These are phyloP conservation scores for Nitzschia sp. DNA, from an alignment of 108 stramenopile genomes.

Conservation along the genomic window DNA sequence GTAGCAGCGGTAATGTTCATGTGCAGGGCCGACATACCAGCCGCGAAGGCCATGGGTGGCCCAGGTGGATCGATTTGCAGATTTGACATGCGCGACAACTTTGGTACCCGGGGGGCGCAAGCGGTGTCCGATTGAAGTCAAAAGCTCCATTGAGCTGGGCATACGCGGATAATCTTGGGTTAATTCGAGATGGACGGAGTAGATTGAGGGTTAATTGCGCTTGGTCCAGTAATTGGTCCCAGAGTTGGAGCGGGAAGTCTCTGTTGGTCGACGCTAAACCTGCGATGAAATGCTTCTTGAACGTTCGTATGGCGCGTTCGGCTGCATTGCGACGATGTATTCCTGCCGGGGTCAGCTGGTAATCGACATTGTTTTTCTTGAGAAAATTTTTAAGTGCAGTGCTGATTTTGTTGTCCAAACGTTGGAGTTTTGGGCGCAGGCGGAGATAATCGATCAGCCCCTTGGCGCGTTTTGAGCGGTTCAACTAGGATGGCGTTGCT, in stretches of 20 bases:
- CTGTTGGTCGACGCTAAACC: slow-evolving; percentile 39
- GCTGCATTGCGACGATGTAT: too few species aligned
- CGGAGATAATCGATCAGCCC: slow-evolving; percentile 7
- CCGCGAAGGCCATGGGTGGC: slow-evolving; percentile 35
- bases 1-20: slow-evolving; percentile 51
- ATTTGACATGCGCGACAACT: slow-evolving; percentile 36
- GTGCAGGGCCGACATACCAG: slow-evolving; percentile 56
- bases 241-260: slow-evolving; percentile 36
- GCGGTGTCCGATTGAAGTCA: slow-evolving; percentile 45
- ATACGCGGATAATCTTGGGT: slow-evolving; percentile 45
- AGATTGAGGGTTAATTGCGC: slow-evolving; percentile 44
- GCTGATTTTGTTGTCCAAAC: slow-evolving; percentile 32
- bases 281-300: too few species aligned
- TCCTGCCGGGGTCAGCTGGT: too few species aligned
- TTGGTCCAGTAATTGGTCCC: slow-evolving; percentile 35
- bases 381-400: slow-evolving; percentile 21
- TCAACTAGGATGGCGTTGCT: slow-evolving; percentile 41
- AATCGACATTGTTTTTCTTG: too few species aligned
- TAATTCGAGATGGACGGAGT: slow-evolving; percentile 31
- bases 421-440: slow-evolving; percentile 24
- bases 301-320: too few species aligned
- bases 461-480: slow-evolving; percentile 17
- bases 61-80: slow-evolving; percentile 33
- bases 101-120: slow-evolving; percentile 43
- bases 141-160: slow-evolving; percentile 31